Evolutionary conservation across 2,329 filamentous ascomycete species (phyloP), one percentile per base, ranked within the genome.

Genomic region (Epichloe aotearoae): DNA sequence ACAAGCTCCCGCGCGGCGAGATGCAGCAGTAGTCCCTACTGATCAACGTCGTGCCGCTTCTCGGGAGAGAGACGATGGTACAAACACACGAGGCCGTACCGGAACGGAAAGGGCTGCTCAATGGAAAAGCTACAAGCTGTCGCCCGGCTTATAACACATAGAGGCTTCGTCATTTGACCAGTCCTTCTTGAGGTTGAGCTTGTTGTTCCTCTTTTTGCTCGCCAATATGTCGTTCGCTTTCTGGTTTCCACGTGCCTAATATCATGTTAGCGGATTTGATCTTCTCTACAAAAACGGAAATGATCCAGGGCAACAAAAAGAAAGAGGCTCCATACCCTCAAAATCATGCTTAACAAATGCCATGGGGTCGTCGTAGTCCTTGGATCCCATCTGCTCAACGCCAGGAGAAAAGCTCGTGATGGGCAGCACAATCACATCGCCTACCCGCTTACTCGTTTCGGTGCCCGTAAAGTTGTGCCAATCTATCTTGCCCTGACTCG

Each of bases 331-430:
- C 76, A 58, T 72, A 94, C 91, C 93, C 73, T 95, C 88, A 66
- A 98, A 98, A 50, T 89, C 83, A 70, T 98, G 93, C 70, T 93
- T 90, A 54, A 98, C 93, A 73, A 95, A 97, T 2, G 93, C 93
- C 88, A 95, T 91, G 1, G 89, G 88, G 64, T 97, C 85, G 58
- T 96, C 88, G 41, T 83, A 77, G 55, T 94, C 89, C 61, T 84
- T 83, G 44, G 93, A 86, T 12, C 86, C 87, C 89, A 96, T 97
- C 65, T 95, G 89, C 59, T 83, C 79, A 43, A 97, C 88, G 26
- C 93, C 93, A 0, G 93, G 93, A 61, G 89, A 95, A 73, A 98
- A 98, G 67, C 89, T 91, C 6, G 93, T 98, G 61, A 98, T 97
- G 26, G 93, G 93, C 53, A 98, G 71, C 14, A 98, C 83, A 49